A percentile compares a stretch with the other conserved stretches of the same genome.
These are phyloP conservation scores for Geosmithia flava DNA, from an alignment of 2,329 filamentous ascomycete genomes.

Conservation along the genomic window DNA sequence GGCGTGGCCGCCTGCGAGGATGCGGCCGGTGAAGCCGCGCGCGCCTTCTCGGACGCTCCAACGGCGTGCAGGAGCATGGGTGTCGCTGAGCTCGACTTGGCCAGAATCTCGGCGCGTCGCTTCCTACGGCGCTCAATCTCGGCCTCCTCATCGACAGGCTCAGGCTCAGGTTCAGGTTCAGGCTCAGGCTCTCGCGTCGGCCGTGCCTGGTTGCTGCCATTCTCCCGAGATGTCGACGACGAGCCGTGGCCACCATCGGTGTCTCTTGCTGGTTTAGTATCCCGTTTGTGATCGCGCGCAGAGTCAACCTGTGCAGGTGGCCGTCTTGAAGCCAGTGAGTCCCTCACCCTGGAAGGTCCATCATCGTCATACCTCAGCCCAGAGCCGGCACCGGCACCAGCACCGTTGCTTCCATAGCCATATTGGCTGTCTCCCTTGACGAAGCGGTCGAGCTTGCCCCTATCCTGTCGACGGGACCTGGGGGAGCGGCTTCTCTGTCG, in stretches of 20 bases:
- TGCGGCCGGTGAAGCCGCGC: slow-evolving; percentile 35
- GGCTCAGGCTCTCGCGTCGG: slow-evolving; percentile 1
- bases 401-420: slow-evolving; percentile 8
- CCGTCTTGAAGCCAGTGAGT: slow-evolving; percentile 49
- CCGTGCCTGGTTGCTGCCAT: not conserved
- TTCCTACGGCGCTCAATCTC: slow-evolving; percentile 77
- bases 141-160: slow-evolving; percentile 66
- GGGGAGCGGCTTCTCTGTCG: slow-evolving; percentile 44
- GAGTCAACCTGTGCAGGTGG: slow-evolving; percentile 40
- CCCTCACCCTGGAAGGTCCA: slow-evolving; percentile 28
- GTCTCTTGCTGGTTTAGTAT: slow-evolving; percentile 57
- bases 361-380: slow-evolving; percentile 31
- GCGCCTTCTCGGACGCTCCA: slow-evolving; percentile 45
- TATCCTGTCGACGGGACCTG: slow-evolving; percentile 23
- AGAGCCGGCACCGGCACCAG: not conserved
- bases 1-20: slow-evolving; percentile 32
- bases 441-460: slow-evolving; percentile 19
- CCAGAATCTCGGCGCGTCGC: slow-evolving; percentile 71
- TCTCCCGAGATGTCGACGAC: not conserved
- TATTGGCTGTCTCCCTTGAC: slow-evolving; percentile 14
- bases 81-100: slow-evolving; percentile 65
- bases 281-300: slow-evolving; percentile 45
- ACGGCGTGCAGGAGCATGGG: slow-evolving; percentile 67
- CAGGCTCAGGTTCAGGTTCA: slow-evolving; percentile 25
- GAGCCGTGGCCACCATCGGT: not conserved